Evolutionary conservation across 805 yeast genomes (phyloP), one percentile per base, ranked within the genome.

Genomic region (Scheffersomyces lignosus): DNA sequence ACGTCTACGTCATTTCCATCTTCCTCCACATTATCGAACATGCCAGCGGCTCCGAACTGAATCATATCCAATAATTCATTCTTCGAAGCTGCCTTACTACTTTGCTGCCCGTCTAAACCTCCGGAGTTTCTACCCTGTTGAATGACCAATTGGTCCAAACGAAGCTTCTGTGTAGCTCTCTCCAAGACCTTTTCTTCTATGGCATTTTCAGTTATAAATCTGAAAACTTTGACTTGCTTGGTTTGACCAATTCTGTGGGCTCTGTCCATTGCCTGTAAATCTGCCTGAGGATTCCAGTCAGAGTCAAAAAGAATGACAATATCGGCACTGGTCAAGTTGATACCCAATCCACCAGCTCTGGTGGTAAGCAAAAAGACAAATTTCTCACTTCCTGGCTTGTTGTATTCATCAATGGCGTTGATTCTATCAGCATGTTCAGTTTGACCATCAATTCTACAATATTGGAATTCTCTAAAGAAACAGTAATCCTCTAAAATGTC

Each of bases 211-310:
- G 93, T 83, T 36, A 85, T 77, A 44, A 85, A 77, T 62, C 95
- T 70, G 53, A 79, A 85, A 2, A 85, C 93, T 52, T 77, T 80
- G 18, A 85, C 95, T 57, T 85, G 95, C 48, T 84, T 85, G 30
- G 83, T 85, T 58, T 85, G 95, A 5, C 95, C 95, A 54, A 85
- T 85, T 71, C 95, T 76, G 60, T 85, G 95, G 0, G 93, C 93
- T 66, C 95, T 75, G 56, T 85, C 95, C 93, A 85, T 85, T 1
- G 91, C 91, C 60, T 85, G 95, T 47, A 85, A 72, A 70, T 85
- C 95, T 3, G 91, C 93, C 54, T 85, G 95, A 1, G 95, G 95
- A 48, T 85, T 85, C 95, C 95, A 85, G 58, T 85, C 95, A 3
- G 89, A 81, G 61, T 85, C 95, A 54, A 70, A 85, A 30, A 85